These are phyloP conservation scores for Hyaloscypha finlandica DNA, from an alignment of 495 filamentous ascomycete genomes.

Conservation along the genomic window DNA sequence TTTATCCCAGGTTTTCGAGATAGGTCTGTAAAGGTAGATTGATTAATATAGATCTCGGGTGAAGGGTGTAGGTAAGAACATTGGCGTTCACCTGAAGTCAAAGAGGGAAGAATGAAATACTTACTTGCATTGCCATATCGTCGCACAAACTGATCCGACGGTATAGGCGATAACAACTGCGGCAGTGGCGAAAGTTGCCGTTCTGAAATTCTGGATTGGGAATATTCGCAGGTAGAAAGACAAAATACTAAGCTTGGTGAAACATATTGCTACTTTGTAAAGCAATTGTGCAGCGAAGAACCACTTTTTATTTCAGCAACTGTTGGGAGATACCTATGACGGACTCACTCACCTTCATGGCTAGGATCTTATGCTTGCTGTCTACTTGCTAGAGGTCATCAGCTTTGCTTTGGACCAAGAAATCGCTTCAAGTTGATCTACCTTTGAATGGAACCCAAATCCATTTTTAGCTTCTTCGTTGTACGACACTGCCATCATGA, in stretches of 20 bases:
- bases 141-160: constrained; percentile 8
- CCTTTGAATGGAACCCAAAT: constrained; percentile 10
- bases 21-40: not conserved
- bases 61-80: too few relatives aligned
- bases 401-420: not conserved
- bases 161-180: constrained; percentile 1
- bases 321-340: not conserved
- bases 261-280: constrained; percentile 9
- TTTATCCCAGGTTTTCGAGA: constrained; percentile 8
- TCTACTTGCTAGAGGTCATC: constrained; percentile 6
- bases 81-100: not conserved
- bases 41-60: not conserved
- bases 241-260: constrained; percentile 17
- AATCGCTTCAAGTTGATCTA: not conserved
- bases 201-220: constrained; percentile 10
- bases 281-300: constrained; percentile 15
- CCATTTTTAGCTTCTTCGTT: constrained; percentile 15
- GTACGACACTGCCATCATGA: constrained; percentile 11
- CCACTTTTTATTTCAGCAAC: constrained; percentile 1
- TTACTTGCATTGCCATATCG: constrained; percentile 15
- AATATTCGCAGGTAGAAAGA: constrained; percentile 13
- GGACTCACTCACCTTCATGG: constrained; percentile 8
- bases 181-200: not conserved
- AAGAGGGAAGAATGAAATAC: not conserved
- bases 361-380: constrained; percentile 7